Evolutionary conservation across 1,284 basidiomycete genomes (phyloP), one percentile per base, ranked within the genome.

Genomic region (Microbotryomycetes sp.): DNA sequence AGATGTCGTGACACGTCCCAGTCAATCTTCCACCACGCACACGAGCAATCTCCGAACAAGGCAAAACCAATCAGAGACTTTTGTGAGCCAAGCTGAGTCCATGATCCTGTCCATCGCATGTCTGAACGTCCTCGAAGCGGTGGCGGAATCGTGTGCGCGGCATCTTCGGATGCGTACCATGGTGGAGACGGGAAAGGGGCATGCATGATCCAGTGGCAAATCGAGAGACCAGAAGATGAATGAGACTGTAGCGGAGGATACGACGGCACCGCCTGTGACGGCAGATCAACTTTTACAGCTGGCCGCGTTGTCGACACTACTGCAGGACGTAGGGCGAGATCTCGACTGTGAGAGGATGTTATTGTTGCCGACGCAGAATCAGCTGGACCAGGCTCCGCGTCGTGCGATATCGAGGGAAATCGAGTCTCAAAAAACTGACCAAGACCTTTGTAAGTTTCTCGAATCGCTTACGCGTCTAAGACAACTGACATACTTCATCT

Each of bases 401-500:
- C 13, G 51, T 2, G 3, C 27, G 4, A 52, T n/a, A n/a, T 31
- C 26, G 27, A 23, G 26, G 21, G 21, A 15, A 23, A 11, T 52
- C 47, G 52, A 4, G 57, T 53, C 15, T 46, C 35, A 50, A 70
- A 66, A 61, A 68, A 68, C 63, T 71, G 60, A 11, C n/a, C 2
- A 5, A 9, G 9, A 13, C 4, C 3, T 23, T 50, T 30, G 28
- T 41, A 9, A 45, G 46, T 18, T 52, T 16, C 16, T 35, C 24
- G 45, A 21, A 26, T 23, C 13, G 16, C 24, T 21, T 7, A 41
- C 5, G 51, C 27, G 7, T 13, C 27, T 28, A 28, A 35, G 24
- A 18, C 18, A 11, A 4, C n/a, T 4, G 15, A 50, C 62, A 30
- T 18, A 85, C 89, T 71, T 87, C 85, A 70, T 90, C 87, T 18